Conservation (phyloP, 2,329 filamentous ascomycete species). For the Seiridium unicorne region DNA sequence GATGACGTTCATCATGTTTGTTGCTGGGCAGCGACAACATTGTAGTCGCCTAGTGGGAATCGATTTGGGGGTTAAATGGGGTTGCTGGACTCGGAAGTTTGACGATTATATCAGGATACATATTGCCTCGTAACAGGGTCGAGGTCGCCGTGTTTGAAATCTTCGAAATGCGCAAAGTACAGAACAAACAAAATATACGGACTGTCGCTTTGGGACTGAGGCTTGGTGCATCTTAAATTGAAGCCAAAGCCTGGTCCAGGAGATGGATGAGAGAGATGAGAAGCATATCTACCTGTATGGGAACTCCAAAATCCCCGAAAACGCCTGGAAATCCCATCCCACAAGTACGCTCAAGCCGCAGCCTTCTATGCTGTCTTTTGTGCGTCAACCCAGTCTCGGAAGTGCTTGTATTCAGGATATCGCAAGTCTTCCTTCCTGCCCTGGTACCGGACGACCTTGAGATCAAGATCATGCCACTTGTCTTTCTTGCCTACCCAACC, state of each 20-base stretch:
- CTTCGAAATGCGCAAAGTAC: too few species aligned
- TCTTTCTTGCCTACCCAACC: constrained; percentile 84
- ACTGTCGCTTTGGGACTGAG: too few species aligned
- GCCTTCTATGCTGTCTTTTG: constrained; percentile 16
- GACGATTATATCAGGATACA: too few species aligned
- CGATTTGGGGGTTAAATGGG: too few species aligned
- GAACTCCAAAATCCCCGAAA: not conserved
- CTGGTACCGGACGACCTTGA: constrained; percentile 82
- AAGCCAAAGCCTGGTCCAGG: not conserved
- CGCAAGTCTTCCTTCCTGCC: constrained; percentile 72
- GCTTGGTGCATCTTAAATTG: not conserved
- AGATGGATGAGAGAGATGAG: not conserved
- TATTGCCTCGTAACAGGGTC: too few species aligned
- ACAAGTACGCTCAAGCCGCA: constrained; percentile 1
- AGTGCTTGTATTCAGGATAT: constrained; percentile 75
- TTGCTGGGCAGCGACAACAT: too few species aligned
- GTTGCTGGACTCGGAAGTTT: too few species aligned
- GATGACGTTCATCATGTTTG: too few species aligned
- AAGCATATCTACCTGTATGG: constrained; percentile 19
- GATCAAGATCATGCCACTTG: constrained; percentile 75
- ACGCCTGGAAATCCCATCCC: not conserved
- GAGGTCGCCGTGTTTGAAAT: too few species aligned
- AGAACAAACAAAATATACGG: too few species aligned
- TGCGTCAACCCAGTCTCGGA: constrained; percentile 69
- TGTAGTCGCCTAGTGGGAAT: too few species aligned